Conservation (phyloP, 1,284 basidiomycete genomes). For the Ceratobasidium sp. region DNA sequence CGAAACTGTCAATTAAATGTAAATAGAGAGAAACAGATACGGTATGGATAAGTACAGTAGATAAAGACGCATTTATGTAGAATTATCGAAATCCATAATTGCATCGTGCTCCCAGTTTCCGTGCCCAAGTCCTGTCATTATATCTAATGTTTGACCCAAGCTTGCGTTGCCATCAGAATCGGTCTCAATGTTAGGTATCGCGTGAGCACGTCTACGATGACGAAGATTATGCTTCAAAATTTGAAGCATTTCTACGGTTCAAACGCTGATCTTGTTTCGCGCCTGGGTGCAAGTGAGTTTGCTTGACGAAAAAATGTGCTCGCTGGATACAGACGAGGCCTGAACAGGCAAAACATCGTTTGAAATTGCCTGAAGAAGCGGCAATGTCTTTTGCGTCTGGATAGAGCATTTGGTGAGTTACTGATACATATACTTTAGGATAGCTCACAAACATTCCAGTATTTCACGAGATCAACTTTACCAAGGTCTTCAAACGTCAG, state of each 20-base stretch:
- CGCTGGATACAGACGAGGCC: conserved; percentile 19
- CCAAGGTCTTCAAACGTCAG: conserved; percentile 1
- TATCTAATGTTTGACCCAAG: background rate
- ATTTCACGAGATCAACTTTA: conserved; percentile 7
- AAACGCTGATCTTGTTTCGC: conserved; percentile 16
- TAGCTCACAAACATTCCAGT: background rate
- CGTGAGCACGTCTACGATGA: background rate
- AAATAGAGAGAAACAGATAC: too few species aligned
- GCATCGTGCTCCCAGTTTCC: too few species aligned
- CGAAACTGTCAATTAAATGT: too few species aligned
- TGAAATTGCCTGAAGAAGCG: background rate
- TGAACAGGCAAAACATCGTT: conserved; percentile 2
- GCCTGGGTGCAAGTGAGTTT: conserved; percentile 31
- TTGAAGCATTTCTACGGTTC: conserved; percentile 20
- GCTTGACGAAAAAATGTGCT: conserved; percentile 20
- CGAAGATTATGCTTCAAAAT: conserved; percentile 25
- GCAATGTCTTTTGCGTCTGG: background rate
- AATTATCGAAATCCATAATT: too few species aligned
- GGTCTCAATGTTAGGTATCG: background rate
- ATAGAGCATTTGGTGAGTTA: background rate
- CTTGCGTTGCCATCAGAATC: background rate
- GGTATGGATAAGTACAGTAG: too few species aligned
- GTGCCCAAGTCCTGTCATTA: too few species aligned
- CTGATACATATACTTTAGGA: background rate
- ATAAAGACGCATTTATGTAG: too few species aligned